Evolutionary conservation across 148 eudicot genomes (phyloP), one percentile per base, ranked within the genome.

Genomic region (Diospyros lotus): DNA sequence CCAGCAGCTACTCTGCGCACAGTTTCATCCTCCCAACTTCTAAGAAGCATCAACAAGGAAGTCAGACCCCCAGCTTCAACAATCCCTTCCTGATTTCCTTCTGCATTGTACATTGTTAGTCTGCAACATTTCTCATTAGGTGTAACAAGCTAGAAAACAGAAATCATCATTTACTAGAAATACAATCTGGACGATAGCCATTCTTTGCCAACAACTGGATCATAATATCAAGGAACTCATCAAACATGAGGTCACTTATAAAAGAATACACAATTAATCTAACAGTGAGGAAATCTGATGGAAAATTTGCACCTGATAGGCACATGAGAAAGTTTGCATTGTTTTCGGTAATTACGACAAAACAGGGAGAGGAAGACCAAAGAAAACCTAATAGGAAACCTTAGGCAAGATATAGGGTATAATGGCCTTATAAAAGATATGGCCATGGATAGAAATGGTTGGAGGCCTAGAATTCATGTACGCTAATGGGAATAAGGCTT

Each of bases 1-100:
- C 99, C 99, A 81, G 99, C 98, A 79, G 99, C 97, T 65, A 93
- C 93, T 75, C 99, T 90, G 74, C 98, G 94, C 73, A 91, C 90
- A 48, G 95, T 91, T 87, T 96, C 99, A 82, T 96, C 99, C 87
- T 89, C 94, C 46, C 83, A 91, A 82, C 87, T 87, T 81, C 97
- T 84, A 74, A 96, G 97, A 82, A 96, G 99, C 97, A 88, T 87
- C 79, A 96, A 80, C 87, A 96, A 87, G 66, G 98, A 96, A 74
- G 90, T 84, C 67, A 96, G 98, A 76, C 99, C 98, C 75, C 99
- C 99, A 78, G 99, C 95, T 79, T 93, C 89, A 60, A 96, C 98
- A 66, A 96, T 96, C 77, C 88, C 87, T 82, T 88, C 97, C 80
- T 96, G 99, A 81, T 96, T 93, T 76, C 86, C 88, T 80, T 96